Evolutionary conservation across 495 filamentous ascomycete species (phyloP), one percentile per base, ranked within the genome.

Genomic region (Podospora anserina): DNA sequence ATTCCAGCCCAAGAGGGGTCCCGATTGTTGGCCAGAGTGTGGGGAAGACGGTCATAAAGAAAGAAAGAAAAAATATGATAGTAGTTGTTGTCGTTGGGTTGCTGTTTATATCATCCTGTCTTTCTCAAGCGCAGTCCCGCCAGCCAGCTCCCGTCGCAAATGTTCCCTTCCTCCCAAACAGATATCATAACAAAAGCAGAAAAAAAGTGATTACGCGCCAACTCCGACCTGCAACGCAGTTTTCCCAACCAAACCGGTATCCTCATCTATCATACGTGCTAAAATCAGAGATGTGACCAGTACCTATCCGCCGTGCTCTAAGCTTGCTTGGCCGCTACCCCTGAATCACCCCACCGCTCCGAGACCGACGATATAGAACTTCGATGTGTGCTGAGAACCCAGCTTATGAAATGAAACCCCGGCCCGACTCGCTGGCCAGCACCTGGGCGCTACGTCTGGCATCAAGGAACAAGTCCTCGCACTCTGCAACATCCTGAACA

Each of bases 401-500:
- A 28, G n/a, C 23, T 82, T 66, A 88, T 71, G 78, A 81, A 66
- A 92, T 85, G 79, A 88, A 92, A 7, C 80, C 80, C 60, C 82
- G 84, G 64, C 86, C 87, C 66, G 84, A 83, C 69, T 88, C 88
- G 79, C 86, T 83, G 74, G 79, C 85, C 74, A 92, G 86, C 69
- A 92, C 85, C 61, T 78, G 77, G 63, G 93, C 92, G 78, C 93
- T 97, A 68, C 93, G 86, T 72, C 90, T 88, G 16, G 93, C 92
- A 79, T 97, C 94, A 70, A 96, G 86, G 82, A 97, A 97, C 56
- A 97, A 81, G 71, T 91, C 91, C 79, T 92, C 90, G 78, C 91
- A 93, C 79, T 97, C 94, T n/a, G 83, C 86, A 64, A 97, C 89
- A 79, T 97, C 93, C 67, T 88, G 83, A 23, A 92, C 84, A 69